These are phyloP conservation scores for Termitomyces sp. DNA, from an alignment of 768 basidiomycete genomes.

Conservation along the genomic window DNA sequence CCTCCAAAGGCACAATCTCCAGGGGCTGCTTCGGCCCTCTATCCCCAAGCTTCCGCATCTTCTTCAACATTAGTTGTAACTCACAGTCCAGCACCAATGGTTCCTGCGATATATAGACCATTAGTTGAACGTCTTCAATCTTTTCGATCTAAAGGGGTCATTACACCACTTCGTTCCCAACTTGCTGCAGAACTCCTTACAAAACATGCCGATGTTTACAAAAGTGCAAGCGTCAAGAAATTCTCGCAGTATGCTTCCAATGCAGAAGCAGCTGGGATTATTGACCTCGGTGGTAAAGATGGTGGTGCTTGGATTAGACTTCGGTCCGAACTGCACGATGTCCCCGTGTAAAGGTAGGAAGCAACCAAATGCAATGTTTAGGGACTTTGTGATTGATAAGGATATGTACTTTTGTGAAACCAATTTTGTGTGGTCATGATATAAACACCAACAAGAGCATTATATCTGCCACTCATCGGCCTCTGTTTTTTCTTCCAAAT, in stretches of 20 bases:
- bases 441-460: too few relatives aligned
- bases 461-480: too few relatives aligned
- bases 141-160: slow-evolving; percentile 23
- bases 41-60: background rate
- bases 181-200: slow-evolving; percentile 25
- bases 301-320: background rate
- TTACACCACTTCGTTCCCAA: slow-evolving; percentile 25
- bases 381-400: background rate
- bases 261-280: slow-evolving; percentile 17
- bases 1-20: background rate
- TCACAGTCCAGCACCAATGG: background rate
- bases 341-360: background rate
- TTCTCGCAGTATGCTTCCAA: slow-evolving; percentile 33
- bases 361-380: background rate
- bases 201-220: slow-evolving; percentile 21
- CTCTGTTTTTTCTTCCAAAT: too few relatives aligned
- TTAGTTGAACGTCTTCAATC: slow-evolving; percentile 26
- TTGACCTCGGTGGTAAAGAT: background rate
- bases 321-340: background rate
- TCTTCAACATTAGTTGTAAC: background rate
- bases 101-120: slow-evolving; percentile 20
- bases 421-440: too few relatives aligned
- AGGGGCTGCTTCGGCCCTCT: background rate
- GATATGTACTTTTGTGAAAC: background rate
- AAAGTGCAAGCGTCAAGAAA: slow-evolving; percentile 32